These are phyloP conservation scores for Aureobasidium vineae DNA, from an alignment of 2,329 filamentous ascomycete genomes.

Conservation along the genomic window DNA sequence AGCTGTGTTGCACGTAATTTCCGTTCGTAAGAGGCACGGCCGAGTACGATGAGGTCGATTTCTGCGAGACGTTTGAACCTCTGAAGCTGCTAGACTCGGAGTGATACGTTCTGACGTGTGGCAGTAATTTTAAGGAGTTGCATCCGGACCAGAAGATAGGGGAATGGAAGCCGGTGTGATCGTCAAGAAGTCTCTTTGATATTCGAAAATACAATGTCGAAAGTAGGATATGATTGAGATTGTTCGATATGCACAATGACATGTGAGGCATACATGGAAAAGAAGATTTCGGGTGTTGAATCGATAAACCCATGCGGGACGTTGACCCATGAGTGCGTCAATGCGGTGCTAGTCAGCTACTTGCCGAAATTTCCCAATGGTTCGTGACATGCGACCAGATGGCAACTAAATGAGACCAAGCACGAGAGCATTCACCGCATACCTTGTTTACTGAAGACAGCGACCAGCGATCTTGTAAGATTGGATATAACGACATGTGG, in stretches of 20 bases:
- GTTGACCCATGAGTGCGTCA: conserved; percentile 17
- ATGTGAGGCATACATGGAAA: not conserved
- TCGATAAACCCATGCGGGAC: conserved; percentile 17
- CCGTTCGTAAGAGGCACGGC: conserved; percentile 32
- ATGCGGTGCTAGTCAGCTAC: conserved; percentile 7
- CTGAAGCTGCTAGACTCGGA: conserved; percentile 45
- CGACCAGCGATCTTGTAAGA: not conserved
- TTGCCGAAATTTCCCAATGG: conserved; percentile 18
- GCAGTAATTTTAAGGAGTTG: conserved; percentile 2
- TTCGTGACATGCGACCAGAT: not conserved
- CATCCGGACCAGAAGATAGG: not conserved
- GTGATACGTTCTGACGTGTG: conserved; percentile 36
- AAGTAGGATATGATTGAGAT: not conserved
- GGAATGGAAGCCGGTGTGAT: not conserved
- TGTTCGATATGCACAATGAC: not conserved
- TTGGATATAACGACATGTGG: conserved; percentile 2
- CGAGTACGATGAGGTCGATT: conserved; percentile 46
- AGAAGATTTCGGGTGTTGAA: conserved; percentile 8
- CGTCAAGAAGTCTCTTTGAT: conserved; percentile 1
- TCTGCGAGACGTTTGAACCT: conserved; percentile 49
- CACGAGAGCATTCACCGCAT: not conserved
- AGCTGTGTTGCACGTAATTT: conserved; percentile 52
- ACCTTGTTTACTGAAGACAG: not conserved
- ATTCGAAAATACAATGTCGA: not conserved
- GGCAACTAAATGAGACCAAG: not conserved